phyloP scores from a whole-genome alignment of 768 basidiomycete species.

The Russula virescens region DNA sequence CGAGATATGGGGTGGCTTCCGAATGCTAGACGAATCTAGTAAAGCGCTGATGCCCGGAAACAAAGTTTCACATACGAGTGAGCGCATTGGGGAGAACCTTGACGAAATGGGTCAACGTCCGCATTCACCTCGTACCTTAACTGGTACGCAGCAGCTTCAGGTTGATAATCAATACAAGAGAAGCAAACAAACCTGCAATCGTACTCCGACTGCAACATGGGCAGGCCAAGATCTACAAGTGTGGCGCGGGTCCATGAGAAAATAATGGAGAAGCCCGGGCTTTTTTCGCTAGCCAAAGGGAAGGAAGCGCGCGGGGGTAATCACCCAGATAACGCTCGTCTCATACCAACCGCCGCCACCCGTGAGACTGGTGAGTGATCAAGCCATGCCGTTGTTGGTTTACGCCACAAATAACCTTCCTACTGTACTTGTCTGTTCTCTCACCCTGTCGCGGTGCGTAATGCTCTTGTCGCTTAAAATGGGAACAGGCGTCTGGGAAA shows the following conservation, averaged over 20 bases:
- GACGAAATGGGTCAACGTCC: conserved; percentile 1
- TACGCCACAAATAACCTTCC: conserved; percentile 14
- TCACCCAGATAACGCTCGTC: conserved; percentile 2
- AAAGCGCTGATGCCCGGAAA: conserved; percentile 19
- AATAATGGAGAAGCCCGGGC: background rate
- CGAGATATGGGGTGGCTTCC: conserved; percentile 22
- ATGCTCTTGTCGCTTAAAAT: too few relatives aligned
- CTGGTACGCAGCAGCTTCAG: background rate
- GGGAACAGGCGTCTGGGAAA: background rate
- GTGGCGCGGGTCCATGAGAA: background rate
- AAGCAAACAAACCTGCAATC: background rate
- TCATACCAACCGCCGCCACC: background rate
- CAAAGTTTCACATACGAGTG: conserved; percentile 15
- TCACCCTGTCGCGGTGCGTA: too few relatives aligned
- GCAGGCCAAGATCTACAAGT: background rate
- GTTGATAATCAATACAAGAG: background rate
- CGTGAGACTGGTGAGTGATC: conserved; percentile 4
- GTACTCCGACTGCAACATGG: background rate
- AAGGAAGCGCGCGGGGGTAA: conserved; percentile 3
- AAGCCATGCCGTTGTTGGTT: background rate
- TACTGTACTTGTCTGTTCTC: too few relatives aligned
- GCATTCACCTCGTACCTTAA: background rate
- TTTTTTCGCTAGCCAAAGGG: background rate
- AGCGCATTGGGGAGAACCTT: conserved; percentile 1
- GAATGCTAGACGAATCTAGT: conserved; percentile 18